Base-by-base conservation (phyloP, 371 early-diverging fungal genomes). In the Nematocida minor region DNA sequence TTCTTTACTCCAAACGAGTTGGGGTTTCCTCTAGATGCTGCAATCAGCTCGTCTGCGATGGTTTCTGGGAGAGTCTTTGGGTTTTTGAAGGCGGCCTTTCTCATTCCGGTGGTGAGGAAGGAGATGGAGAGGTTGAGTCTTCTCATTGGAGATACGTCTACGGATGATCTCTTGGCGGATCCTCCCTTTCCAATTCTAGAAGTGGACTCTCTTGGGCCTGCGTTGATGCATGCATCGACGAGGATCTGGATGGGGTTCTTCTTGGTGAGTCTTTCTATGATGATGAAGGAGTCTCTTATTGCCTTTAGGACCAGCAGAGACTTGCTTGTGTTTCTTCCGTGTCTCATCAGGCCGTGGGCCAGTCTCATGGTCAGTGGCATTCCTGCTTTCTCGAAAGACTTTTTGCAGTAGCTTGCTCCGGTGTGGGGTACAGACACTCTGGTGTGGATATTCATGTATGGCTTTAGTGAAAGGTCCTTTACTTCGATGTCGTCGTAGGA, bases 291-390 rank as follows among this genome's bases (percentile, higher is more conserved):
- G 89, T 96, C 94, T 89, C 94, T 93, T 85, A 97, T 91, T 84
- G 95, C 94, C 84, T 94, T 93, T 81, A 91, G 91, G 84, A 97
- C 94, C 91, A 97, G 91, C 81, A 94, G 88, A 90, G 97, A 97
- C 91, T 99, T 99, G 83, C 99, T 97, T 90, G 94, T 96, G 92
- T 99, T 99, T 87, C 97, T 94, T 82, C 99, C 99, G 90, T 95
- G 93, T 93, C 95, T 96, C 99, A 99, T 99, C 80, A 99, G 89
- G 79, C 94, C 92, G 91, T 94, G 95, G 88, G 94, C 93, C 83
- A 99, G 90, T 87, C 99, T 92, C 90, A 97, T 97, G 79, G 95
- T 94, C 80, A 97, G 91, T 80, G 97, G 97, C 89, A 96, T 95
- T 91, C 92, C 83, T 7, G 70, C 77, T 68, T 84, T 85, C 18